Conservation (phyloP, 2,329 filamentous ascomycete genomes). For the Trichoderma atroviride region DNA sequence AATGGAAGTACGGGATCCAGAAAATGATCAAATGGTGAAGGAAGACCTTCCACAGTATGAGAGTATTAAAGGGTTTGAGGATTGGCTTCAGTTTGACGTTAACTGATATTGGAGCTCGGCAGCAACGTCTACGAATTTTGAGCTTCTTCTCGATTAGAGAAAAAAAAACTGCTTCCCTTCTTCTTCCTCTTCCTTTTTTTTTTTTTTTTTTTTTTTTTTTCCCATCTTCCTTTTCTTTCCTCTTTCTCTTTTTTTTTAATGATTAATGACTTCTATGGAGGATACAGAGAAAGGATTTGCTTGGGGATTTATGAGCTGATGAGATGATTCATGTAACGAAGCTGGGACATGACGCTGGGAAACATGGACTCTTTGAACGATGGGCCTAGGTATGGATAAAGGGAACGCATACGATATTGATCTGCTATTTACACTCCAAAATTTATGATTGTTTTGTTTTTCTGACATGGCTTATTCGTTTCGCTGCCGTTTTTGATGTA, state of each 20-base stretch:
- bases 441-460: background rate
- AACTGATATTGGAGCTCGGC: background rate
- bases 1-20: slow-evolving; percentile 5
- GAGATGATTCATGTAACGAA: background rate
- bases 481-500: background rate
- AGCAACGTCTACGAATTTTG: background rate
- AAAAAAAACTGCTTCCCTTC: background rate
- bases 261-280: background rate
- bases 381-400: background rate
- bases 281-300: background rate
- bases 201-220: background rate
- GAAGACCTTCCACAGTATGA: slow-evolving; percentile 25
- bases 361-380: background rate
- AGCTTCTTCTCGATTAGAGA: no score
- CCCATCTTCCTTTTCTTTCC: background rate
- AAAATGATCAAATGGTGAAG: background rate
- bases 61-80: slow-evolving; percentile 13
- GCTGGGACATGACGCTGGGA: background rate
- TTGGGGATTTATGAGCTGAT: background rate
- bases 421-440: background rate
- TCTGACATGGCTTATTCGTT: no score
- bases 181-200: background rate
- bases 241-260: background rate
- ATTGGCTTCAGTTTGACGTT: background rate
- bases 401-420: background rate